Evolutionary conservation across 805 yeast species (phyloP).

Genomic region (Starmerella apis): DNA sequence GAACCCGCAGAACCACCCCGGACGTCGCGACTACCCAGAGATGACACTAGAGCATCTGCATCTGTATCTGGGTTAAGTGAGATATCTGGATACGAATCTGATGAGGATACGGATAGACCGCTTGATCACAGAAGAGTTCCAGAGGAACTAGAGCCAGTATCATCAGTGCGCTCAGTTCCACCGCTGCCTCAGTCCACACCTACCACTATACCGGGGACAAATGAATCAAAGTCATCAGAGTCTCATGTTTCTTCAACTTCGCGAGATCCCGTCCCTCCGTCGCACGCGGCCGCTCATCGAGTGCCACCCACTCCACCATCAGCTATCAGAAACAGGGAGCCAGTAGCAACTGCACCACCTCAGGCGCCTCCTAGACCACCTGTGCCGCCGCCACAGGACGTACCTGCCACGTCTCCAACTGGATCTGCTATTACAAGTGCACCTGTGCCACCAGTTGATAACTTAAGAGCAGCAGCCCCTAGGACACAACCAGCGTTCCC

Average conservation of each 20-base stretch:
- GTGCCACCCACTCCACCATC: slow-evolving; percentile 2
- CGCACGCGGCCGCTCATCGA: background rate
- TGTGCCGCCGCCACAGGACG: background rate
- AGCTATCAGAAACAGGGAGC: background rate
- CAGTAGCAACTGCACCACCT: background rate
- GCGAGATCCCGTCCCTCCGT: no score
- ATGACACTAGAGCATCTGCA: background rate
- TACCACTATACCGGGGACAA: background rate
- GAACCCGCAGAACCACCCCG: slow-evolving; percentile 14
- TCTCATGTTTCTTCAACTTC: background rate
- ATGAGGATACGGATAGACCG: slow-evolving; percentile 12
- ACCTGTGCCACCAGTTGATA: background rate
- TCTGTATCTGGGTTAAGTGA: slow-evolving; percentile 3
- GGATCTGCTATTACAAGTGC: background rate
- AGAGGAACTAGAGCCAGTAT: background rate
- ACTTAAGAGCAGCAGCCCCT: background rate
- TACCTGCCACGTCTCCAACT: background rate
- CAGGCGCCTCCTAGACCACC: background rate
- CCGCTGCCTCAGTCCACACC: background rate
- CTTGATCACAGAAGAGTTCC: background rate
- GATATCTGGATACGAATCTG: slow-evolving; percentile 8
- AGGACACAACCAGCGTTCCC: background rate
- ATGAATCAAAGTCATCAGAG: background rate
- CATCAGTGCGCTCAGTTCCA: background rate
- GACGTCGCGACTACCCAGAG: background rate